Evolutionary conservation across 2,329 filamentous ascomycete species (phyloP).

Genomic region (Ceratocystis lukuohia): DNA sequence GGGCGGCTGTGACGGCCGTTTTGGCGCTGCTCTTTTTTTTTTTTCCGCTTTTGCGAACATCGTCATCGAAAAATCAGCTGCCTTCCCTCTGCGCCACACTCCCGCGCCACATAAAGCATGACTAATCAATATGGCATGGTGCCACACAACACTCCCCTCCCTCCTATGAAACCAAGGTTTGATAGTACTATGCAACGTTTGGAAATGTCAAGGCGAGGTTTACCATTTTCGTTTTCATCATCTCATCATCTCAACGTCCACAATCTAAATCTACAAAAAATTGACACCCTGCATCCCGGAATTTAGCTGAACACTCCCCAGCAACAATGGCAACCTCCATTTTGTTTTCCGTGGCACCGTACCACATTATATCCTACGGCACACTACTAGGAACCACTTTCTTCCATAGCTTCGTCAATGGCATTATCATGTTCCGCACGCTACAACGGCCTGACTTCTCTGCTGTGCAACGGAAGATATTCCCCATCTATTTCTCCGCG

Average conservation of each 20-base stretch:
- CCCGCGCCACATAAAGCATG: not conserved
- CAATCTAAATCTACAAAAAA: not conserved
- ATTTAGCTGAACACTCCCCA: not conserved
- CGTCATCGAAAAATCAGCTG: constrained; percentile 16
- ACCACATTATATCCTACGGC: constrained; percentile 71
- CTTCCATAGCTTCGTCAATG: constrained; percentile 71
- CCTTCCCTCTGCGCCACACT: not conserved
- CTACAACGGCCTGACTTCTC: constrained; percentile 72
- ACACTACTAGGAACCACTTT: constrained; percentile 75
- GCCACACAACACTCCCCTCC: not conserved
- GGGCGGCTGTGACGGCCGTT: not conserved
- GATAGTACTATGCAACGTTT: too few relatives aligned
- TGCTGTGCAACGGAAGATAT: constrained; percentile 63
- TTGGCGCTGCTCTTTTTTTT: constrained; percentile 2
- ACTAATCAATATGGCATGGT: not conserved
- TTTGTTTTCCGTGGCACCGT: constrained; percentile 53
- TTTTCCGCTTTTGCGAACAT: constrained; percentile 2
- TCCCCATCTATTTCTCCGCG: constrained; percentile 78
- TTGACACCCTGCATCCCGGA: too few relatives aligned
- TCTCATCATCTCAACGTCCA: not conserved
- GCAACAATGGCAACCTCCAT: constrained; percentile 26
- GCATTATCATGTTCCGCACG: constrained; percentile 61
- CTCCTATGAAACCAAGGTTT: too few relatives aligned
- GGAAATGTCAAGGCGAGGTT: too few relatives aligned
- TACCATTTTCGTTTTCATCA: too few relatives aligned